Evolutionary conservation across 305 asterid genomes (phyloP), one percentile per base, ranked within the genome.

Genomic region (Rubia occidens): DNA sequence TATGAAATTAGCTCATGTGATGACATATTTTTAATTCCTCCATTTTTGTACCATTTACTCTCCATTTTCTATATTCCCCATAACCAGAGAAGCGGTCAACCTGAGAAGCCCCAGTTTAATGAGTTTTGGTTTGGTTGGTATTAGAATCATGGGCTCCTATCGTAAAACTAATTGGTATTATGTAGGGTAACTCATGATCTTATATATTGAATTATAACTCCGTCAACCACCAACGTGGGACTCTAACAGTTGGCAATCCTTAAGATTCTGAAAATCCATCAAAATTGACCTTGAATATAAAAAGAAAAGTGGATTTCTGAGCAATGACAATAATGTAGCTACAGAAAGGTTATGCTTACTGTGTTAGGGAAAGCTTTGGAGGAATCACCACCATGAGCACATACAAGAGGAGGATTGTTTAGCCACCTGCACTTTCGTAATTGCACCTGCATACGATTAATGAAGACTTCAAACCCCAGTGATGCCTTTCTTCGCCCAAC

Each of bases 321-420:
- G 29, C 29, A 26, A 26, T 26, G 26, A 54, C 60, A 17, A 5
- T 8, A 20, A 11, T 43, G n/a, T 64, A 29, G 2, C 32, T 20
- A 42, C 55, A 64, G 26, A 21, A 24, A 18, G 60, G 29, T 67
- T 29, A 49, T 75, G 77, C 86, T 60, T 85, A 94, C 99, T 20
- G 97, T 94, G 75, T 90, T 94, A 35, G 99, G 96, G 79, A 94
- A 89, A 70, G 96, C 95, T 81, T 81, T 84, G 72, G 89, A 82
- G 24, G 97, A 87, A 81, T 94, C 99, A 59, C 99, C 99, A 63
- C 99, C 99, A 82, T 94, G 99, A 70, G 99, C 99, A 80, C 99
- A 94, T 37, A 87, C 95, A 69, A 94, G 81, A 40, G 97, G 97
- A 78, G 96, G 89, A 78, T 71, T 85, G 35, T 71, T 79, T 53